Evolutionary conservation across 192 early-diverging fungal species (phyloP).

Genomic region (Irineochytrium annulatum): DNA sequence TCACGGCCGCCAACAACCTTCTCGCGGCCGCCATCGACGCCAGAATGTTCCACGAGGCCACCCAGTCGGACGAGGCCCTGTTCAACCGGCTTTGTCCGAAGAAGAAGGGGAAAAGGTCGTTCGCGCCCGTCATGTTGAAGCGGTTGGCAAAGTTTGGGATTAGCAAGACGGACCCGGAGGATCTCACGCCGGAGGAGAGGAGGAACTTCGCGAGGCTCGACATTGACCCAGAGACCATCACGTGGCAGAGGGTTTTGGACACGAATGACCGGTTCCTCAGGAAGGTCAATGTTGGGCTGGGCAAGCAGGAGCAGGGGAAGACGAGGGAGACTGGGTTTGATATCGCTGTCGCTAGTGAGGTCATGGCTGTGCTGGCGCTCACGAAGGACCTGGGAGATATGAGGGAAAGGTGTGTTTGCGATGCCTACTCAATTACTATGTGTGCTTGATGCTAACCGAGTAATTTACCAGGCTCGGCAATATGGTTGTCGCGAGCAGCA

Average conservation of each 20-base stretch:
- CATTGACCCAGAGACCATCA: conserved; percentile 91
- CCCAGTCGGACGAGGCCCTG: conserved; percentile 72
- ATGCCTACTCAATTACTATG: neutral
- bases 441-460: neutral
- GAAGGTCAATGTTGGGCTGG: conserved; percentile 84
- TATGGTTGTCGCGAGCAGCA: conserved; percentile 92
- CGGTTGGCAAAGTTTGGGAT: conserved; percentile 82
- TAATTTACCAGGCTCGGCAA: conserved; percentile 54
- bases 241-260: conserved; percentile 95
- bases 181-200: conserved; percentile 76
- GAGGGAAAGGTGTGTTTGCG: conserved; percentile 64
- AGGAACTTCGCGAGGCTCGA: conserved; percentile 81
- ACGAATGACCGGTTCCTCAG: conserved; percentile 96
- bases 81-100: conserved; percentile 84
- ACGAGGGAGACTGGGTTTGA: conserved; percentile 92
- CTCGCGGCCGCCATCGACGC: conserved; percentile 97
- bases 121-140: conserved; percentile 81
- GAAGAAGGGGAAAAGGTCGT: conserved; percentile 78
- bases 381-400: conserved; percentile 88
- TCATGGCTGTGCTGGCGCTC: conserved; percentile 96
- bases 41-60: conserved; percentile 94
- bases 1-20: conserved; percentile 96
- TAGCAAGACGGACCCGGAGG: conserved; percentile 68
- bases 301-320: conserved; percentile 80
- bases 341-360: conserved; percentile 96